Percentiles rank a stretch among this genome's conserved stretches.
These are phyloP conservation scores for Paecilomyces niveus DNA, from an alignment of 2,329 filamentous ascomycete species.

Conservation along the genomic window DNA sequence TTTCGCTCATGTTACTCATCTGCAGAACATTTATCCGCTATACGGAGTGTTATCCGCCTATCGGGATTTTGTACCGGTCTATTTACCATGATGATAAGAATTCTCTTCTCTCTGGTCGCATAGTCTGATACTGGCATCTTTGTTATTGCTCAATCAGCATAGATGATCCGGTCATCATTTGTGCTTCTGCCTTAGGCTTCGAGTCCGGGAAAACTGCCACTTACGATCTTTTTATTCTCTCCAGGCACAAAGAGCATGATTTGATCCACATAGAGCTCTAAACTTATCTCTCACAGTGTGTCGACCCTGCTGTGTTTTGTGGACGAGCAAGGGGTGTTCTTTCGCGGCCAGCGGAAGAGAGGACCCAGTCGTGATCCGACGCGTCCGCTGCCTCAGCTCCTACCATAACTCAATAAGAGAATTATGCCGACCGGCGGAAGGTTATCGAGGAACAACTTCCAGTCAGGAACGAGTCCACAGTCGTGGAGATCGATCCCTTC, in stretches of 20 bases:
- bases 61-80: not conserved
- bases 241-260: not conserved
- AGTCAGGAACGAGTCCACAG: not conserved
- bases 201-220: not conserved
- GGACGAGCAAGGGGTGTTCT: not conserved
- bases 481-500: not conserved
- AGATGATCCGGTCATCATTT: not conserved
- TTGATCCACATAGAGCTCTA: not conserved
- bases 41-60: not conserved
- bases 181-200: not conserved
- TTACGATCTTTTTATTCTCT: not conserved
- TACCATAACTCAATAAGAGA: not conserved
- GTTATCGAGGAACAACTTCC: not conserved
- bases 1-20: not conserved
- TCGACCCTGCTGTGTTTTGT: not conserved
- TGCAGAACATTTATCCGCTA: not conserved
- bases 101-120: not conserved
- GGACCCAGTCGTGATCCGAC: not conserved
- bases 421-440: not conserved
- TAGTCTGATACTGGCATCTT: not conserved
- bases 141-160: not conserved
- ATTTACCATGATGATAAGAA: not conserved
- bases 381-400: not conserved
- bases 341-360: not conserved
- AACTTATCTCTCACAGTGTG: not conserved